phyloP scores from a whole-genome alignment of 805 yeast species.

The Saccharomycopsis fibuligera region DNA sequence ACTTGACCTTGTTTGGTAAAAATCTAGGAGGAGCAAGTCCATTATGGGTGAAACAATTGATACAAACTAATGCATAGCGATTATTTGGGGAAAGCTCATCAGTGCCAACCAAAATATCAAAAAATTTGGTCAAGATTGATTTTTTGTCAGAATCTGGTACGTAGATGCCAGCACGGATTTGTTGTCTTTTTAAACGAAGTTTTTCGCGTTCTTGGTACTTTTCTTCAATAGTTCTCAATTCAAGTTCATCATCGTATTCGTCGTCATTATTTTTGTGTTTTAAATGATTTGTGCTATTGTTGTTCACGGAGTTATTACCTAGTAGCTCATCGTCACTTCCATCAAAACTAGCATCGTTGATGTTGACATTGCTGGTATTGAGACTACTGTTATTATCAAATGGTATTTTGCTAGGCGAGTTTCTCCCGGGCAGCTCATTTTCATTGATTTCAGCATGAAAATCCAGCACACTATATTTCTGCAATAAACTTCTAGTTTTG shows the following conservation, averaged over 20 bases:
- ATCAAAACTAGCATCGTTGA: background rate
- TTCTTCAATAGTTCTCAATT: constrained; percentile 12
- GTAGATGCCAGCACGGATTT: constrained; percentile 13
- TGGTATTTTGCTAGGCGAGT: too few species aligned
- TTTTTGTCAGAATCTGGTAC: constrained; percentile 7
- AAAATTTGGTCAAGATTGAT: background rate
- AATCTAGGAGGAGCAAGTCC: constrained; percentile 43
- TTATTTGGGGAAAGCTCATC: constrained; percentile 34
- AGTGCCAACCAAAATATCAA: constrained; percentile 26
- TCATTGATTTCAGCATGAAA: constrained; percentile 2
- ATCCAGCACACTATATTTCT: constrained; percentile 18
- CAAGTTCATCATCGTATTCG: constrained; percentile 9
- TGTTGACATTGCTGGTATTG: background rate
- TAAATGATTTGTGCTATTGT: too few species aligned
- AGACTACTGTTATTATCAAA: background rate
- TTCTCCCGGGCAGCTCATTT: background rate
- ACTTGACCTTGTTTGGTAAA: constrained; percentile 32
- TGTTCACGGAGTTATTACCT: too few species aligned
- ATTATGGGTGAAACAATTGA: constrained; percentile 37
- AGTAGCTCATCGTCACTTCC: too few species aligned
- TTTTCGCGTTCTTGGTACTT: constrained; percentile 10
- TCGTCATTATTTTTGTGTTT: constrained; percentile 4
- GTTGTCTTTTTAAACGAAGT: constrained; percentile 11
- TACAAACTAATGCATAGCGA: constrained; percentile 40
- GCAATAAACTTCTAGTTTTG: constrained; percentile 16